Evolutionary conservation across 306 rosid species (phyloP), one percentile per base, ranked within the genome.

Genomic region (Dalbergia cochinchinensis): DNA sequence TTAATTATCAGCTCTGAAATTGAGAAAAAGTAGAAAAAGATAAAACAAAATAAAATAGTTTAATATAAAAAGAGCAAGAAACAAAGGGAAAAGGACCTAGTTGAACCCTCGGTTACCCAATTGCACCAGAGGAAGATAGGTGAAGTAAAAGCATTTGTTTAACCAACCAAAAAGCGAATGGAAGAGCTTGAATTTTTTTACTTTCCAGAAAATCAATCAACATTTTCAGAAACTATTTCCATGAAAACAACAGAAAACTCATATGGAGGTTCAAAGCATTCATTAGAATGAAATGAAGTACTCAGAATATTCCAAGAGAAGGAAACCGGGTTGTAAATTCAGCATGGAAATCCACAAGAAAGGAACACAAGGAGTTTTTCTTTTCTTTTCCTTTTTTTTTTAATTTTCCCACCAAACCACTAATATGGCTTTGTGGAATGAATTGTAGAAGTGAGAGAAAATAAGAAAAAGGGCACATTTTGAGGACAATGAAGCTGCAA

Each of bases 1-100:
- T 68, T 42, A 59, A 80, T 44, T 85, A 70, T 70, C 22, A 62
- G 78, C 84, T 69, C 74, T 77, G 63, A 69, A 70, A 82, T 81
- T 82, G 69, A 73, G 41, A 82, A 55, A 78, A 31, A 51, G 44
- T 19, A 50, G 2, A 0, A 35, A 35, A 65, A 15, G 33, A 16
- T 5, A 69, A 41, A 15, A 16, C 26, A 53, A 26, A 50, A 73
- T 47, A 26, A 42, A 42, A 37, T 37, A 37, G 7, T 4, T 37
- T 6, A 47, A 47, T 12, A 11, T 0, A 2, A 44, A 11, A 47
- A 47, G 53, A 47, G 53, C 53, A 8, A 19, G 66, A 58, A 83
- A 76, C 15, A 19, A 73, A 15, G 57, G 51, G 20, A 22, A 73
- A 16, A 59, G 70, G 76, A 35, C 13, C 79, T 11, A 18, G 83